Percentiles rank a stretch among this genome's conserved stretches.
These are phyloP conservation scores for Ampelomyces quisqualis DNA, from an alignment of 2,329 filamentous ascomycete genomes.

Conservation along the genomic window DNA sequence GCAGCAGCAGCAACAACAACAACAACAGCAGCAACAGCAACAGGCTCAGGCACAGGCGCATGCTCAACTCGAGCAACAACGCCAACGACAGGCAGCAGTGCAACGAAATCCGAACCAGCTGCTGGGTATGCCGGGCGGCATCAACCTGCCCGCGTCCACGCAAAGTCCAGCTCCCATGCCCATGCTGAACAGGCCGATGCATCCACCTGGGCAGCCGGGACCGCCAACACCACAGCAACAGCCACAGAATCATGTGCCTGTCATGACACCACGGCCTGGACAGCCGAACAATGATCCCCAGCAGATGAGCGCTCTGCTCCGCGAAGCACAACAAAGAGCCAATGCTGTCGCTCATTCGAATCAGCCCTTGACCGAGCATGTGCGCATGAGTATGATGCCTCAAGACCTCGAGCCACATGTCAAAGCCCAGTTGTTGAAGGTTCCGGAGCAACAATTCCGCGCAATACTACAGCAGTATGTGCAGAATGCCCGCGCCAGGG, in stretches of 20 bases:
- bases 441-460: constrained; percentile 40
- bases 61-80: neutral
- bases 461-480: constrained; percentile 30
- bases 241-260: constrained; percentile 38
- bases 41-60: neutral
- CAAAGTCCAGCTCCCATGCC: constrained; percentile 50
- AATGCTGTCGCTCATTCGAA: constrained; percentile 27
- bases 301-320: constrained; percentile 35
- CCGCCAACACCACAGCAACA: constrained; percentile 39
- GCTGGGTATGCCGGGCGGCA: constrained; percentile 30
- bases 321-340: constrained; percentile 40
- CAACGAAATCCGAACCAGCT: constrained; percentile 33
- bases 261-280: constrained; percentile 38
- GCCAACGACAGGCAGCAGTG: no score
- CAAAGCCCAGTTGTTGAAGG: constrained; percentile 38
- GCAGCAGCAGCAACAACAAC: neutral
- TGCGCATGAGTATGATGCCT: constrained; percentile 38
- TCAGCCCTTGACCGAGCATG: constrained; percentile 35
- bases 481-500: constrained; percentile 21
- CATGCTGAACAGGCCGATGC: constrained; percentile 52
- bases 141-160: constrained; percentile 43
- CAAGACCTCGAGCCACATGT: constrained; percentile 29
- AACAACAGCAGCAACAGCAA: neutral
- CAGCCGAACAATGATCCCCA: constrained; percentile 22
- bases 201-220: constrained; percentile 48